Base-by-base conservation (phyloP, 2,329 filamentous ascomycete genomes). In the Calonectria henricotiae region DNA sequence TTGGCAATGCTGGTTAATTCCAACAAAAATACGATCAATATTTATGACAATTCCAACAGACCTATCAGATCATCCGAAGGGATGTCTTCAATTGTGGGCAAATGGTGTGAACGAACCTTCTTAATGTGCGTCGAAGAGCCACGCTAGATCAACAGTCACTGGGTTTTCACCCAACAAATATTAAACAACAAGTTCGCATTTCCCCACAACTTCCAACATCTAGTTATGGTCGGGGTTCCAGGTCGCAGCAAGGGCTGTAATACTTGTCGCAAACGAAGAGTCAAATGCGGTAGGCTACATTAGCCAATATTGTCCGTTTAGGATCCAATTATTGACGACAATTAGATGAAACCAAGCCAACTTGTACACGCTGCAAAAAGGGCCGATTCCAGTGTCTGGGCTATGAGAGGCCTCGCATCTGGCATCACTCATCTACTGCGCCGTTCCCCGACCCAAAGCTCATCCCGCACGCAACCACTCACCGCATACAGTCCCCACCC, bases 211-310 rank as follows among this genome's bases (percentile, higher is more conserved):
- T 20, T 20, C 20, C 7, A 30, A 7, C 7, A 13, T 30, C 4
- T 30, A 4, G 20, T 4, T 20, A 74, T 74, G 72, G 72, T 73
- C 20, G 72, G 72, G 11, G 64, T 74, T 32, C 69, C 72, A 1
- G 72, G 72, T 8, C 72, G 72, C 66, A 74, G 72, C 71, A 74
- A 74, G 65, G 72, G 68, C 64, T 74, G 72, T 67, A 71, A 71
- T n/a, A 74, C 72, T 6, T 74, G 72, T 66, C 67, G 72, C 30
- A 74, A 63, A 27, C 71, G 72, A 1, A 30, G 71, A 37, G 72
- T 74, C 39, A 74, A 71, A 37, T 74, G 72, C 27, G 72, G 72
- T 74, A 49, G 43, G 71, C 61, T 54, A 6, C 4, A 12, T 15
- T 39, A 17, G 23, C n/a, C 20, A 11, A 9, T 9, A 1, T 9